Percentiles rank a stretch among this genome's conserved stretches.
These are phyloP conservation scores for Cutaneotrichosporon cyanovorans DNA, from an alignment of 1,284 basidiomycete genomes.

Conservation along the genomic window DNA sequence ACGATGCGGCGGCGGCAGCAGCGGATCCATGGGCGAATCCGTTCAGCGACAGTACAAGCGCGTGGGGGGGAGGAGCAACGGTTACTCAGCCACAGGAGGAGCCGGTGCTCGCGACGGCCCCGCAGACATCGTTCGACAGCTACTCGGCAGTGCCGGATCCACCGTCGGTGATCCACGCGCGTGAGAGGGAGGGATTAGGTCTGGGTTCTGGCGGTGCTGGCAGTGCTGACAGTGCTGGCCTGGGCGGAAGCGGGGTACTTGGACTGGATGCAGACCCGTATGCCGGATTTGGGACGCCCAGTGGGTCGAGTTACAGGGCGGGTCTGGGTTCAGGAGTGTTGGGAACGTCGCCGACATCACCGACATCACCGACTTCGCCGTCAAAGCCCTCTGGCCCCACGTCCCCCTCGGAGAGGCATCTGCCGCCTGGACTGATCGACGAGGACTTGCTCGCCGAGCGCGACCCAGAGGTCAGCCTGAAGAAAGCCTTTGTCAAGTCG, in stretches of 20 bases:
- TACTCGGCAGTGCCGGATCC: slow-evolving; percentile 22
- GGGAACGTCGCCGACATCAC: not conserved
- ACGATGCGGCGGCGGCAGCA: slow-evolving; percentile 6
- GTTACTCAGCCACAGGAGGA: not conserved
- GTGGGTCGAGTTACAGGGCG: not conserved
- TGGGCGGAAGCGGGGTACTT: no score
- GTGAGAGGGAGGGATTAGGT: slow-evolving; percentile 24
- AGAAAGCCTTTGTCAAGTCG: slow-evolving; percentile 40
- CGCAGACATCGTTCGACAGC: not conserved
- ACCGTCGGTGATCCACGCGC: slow-evolving; percentile 38
- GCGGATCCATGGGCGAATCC: slow-evolving; percentile 46
- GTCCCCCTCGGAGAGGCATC: slow-evolving; percentile 1
- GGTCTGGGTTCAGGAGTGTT: not conserved
- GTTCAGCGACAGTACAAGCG: slow-evolving; percentile 23
- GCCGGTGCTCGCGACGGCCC: not conserved
- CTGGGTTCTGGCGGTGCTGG: not conserved
- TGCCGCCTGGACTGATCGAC: slow-evolving; percentile 28
- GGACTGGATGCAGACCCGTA: not conserved
- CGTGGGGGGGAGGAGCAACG: slow-evolving; percentile 10
- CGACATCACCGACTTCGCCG: slow-evolving; percentile 1
- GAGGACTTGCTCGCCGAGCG: slow-evolving; percentile 38
- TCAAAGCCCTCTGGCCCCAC: slow-evolving; percentile 6
- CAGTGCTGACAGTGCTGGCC: not conserved
- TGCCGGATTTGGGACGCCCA: not conserved
- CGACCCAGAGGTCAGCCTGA: slow-evolving; percentile 37